Conservation (phyloP, 805 yeast genomes). For the Metschnikowia henanensis region DNA sequence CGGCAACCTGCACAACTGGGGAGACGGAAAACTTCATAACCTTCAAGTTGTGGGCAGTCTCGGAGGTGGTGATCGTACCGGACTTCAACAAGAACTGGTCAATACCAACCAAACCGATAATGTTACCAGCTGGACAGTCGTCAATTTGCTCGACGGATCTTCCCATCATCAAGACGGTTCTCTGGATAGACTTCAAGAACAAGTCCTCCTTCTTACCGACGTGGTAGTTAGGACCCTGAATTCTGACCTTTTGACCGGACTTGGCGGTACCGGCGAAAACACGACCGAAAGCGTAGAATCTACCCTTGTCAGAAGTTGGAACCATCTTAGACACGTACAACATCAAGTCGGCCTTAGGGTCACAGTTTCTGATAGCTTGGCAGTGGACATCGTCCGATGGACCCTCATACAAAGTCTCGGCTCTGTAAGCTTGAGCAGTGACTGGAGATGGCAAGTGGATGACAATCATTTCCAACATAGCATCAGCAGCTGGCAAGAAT, state of each 20-base stretch:
- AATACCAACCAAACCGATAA: constrained; percentile 99
- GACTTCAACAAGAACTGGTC: constrained; percentile 99
- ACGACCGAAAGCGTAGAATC: constrained; percentile 99
- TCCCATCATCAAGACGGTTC: constrained; percentile 99
- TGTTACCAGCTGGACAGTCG: constrained; percentile 99
- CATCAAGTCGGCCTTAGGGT: constrained; percentile 97
- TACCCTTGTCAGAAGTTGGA: constrained; percentile 99
- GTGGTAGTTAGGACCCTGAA: constrained; percentile 99
- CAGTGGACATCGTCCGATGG: constrained; percentile 91
- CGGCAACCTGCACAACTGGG: constrained; percentile 99
- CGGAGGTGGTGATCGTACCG: constrained; percentile 98
- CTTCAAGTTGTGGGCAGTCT: constrained; percentile 98
- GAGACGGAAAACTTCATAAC: constrained; percentile 99
- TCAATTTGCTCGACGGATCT: constrained; percentile 97
- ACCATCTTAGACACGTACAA: constrained; percentile 99
- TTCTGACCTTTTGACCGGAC: constrained; percentile 99
- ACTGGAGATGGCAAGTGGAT: constrained; percentile 99
- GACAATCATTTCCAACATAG: constrained; percentile 97
- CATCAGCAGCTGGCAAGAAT: constrained; percentile 99
- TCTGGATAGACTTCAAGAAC: constrained; percentile 96
- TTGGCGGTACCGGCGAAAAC: constrained; percentile 99
- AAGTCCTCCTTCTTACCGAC: constrained; percentile 99
- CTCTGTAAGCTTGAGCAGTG: constrained; percentile 99
- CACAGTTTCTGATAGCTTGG: constrained; percentile 95
- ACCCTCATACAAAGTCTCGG: constrained; percentile 98